Evolutionary conservation across 2,329 filamentous ascomycete genomes (phyloP), one percentile per base, ranked within the genome.

Genomic region (Salinomyces thailandicus): DNA sequence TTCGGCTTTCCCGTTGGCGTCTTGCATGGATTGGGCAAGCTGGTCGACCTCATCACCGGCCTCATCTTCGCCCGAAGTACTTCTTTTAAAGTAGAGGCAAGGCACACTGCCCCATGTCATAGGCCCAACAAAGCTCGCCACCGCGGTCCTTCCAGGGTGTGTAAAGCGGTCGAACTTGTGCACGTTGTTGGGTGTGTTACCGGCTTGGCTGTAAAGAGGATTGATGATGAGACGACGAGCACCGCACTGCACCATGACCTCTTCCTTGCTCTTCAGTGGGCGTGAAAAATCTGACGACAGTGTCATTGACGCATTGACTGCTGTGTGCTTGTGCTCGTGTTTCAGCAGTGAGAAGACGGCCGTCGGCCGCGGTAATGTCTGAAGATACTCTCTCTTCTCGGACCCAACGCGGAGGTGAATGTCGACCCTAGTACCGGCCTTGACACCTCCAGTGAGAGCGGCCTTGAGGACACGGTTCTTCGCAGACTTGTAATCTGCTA

Each of bases 91-190:
- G 64, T 93, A 93, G 2, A 98, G 71, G 1, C 85, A 75, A 0
- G 91, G 91, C 1, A 95, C 85, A 12, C 85, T 77, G 18, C 91
- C 91, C 89, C 91, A 98, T 2, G 81, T 91, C 5, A 96, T 66
- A 1, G 91, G 91, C 0, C 82, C 91, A 50, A 87, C 81, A 60
- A 95, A 94, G 8, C 81, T 83, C 5, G 87, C 91, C 16, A 96
- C 80, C 3, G 84, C 84, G 6, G 84, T 89, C 49, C 85, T 81
- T 3, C 91, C 91, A 0, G 91, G 87, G 59, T 96, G 86, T 5
- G 96, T 66, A 65, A 77, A 98, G 18, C 89, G 81, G 61, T 85
- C 83, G 62, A 86, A 96, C 61, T 98, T 98, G 72, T 96, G 87
- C 11, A 98, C 87, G 55, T 98, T 81, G 64, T 96, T 96, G 32